Base-by-base conservation (phyloP, 2,329 filamentous ascomycete species). In the Neophaeococcomyces mojaviensis region DNA sequence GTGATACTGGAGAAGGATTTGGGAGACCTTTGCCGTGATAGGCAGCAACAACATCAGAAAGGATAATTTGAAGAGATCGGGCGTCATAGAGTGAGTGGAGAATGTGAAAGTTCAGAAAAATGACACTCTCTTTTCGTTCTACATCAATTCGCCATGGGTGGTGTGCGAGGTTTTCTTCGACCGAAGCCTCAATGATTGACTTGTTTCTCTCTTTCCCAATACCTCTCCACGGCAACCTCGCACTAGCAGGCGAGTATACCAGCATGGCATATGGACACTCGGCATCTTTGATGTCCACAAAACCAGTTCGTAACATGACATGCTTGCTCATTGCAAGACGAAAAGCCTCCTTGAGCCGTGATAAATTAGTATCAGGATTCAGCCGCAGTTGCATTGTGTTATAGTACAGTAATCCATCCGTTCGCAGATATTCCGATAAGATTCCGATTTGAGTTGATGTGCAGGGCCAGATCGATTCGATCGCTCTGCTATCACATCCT, bases 51-150 rank as follows among this genome's bases (percentile, higher is more conserved):
- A 94, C 68, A 54, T 84, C 77, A 0, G 68, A 58, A 2, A 95
- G 64, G 1, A 96, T 72, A 1, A 71, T 58, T 3, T 77, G 69
- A 9, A 96, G 67, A 7, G 87, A 88, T 33, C 79, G 73, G 0
- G 88, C 89, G 66, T 96, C 89, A 54, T 94, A 96, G 0, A 96
- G 68, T 0, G 86, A 85, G 65, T 96, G 89, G 52, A 94, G 84
- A 2, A 88, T 71, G 8, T 71, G 76, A 16, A 82, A 58, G 36
- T 73, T 64, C 33, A 79, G 59, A 4, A 58, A 48, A 3, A 50
- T 59, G 4, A 45, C 48, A 2, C 46, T 48, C 9, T 55, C 48
- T 2, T 48, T 36, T 2, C 68, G 53, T 0, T 73, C 59, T 1
- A 88, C 39, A 0, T 68, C 65, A 16, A 86, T 62, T 10, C 67